Evolutionary conservation across 2,329 filamentous ascomycete genomes (phyloP), one percentile per base, ranked within the genome.

Genomic region (Aspergillus tamarii): DNA sequence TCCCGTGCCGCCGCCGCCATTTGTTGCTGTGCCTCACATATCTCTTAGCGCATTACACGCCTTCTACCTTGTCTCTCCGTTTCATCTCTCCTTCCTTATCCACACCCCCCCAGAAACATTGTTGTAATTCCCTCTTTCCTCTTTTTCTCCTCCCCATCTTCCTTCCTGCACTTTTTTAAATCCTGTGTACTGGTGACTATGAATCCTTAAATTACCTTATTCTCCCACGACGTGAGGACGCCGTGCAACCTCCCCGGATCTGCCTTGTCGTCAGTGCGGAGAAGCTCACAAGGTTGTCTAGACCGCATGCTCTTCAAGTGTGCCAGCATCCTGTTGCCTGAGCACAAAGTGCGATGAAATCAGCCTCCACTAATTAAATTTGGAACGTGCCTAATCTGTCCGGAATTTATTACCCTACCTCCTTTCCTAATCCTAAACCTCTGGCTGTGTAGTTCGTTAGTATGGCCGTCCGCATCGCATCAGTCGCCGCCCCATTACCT

Each of bases 401-500:
- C 16, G n/a, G 28, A 16, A 43, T n/a, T 41, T 41, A 19, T 30
- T 39, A 23, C 26, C 67, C 46, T 48, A 57, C 23, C 52, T 62
- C 62, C 34, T 62, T 62, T 46, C 60, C 50, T 46, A 58, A 28
- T 45, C 48, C 32, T 67, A 57, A 63, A 65, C 59, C 61, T 64
- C 59, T 57, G 59, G 39, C 41, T 59, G 43, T 68, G 55, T 39
- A 52, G 62, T 67, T 68, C 69, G 71, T 77, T 76, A 81, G 78
- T 76, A 80, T 80, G 78, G 78, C 74, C 73, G 63, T 69, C 74
- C 71, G 67, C 60, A 69, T 64, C 67, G 67, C 67, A 67, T 68
- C 67, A 67, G 72, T 70, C 70, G 66, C 69, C 64, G 69, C 70
- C 68, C 68, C 71, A 67, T 74, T 72, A 69, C 72, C 72, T 72